Conservation (phyloP, 2,329 filamentous ascomycete species). For the Pleochaeta shiraiana region DNA sequence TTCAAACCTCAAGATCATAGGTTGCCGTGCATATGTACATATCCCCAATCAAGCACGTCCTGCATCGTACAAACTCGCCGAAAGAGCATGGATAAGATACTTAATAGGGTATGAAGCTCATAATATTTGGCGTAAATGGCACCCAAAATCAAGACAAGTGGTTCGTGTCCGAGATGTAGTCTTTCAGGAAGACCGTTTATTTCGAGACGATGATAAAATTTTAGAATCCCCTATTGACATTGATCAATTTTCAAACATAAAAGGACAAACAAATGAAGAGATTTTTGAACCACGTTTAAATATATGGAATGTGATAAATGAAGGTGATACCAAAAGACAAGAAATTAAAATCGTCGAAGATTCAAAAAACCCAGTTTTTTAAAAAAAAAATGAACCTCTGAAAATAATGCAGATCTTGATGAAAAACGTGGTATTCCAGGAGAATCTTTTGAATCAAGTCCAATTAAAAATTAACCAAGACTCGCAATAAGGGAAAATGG, state of each 20-base stretch:
- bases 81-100: background rate
- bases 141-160: background rate
- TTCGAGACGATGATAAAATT: background rate
- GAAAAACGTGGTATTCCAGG: background rate
- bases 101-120: background rate
- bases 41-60: background rate
- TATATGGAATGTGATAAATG: background rate
- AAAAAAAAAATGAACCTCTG: background rate
- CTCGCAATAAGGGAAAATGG: background rate
- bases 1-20: background rate
- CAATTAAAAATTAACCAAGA: background rate
- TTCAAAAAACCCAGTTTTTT: too few relatives aligned
- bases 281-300: background rate
- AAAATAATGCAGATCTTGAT: background rate
- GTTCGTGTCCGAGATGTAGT: background rate
- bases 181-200: background rate
- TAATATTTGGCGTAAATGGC: background rate
- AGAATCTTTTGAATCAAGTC: background rate
- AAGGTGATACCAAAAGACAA: too few relatives aligned
- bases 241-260: background rate
- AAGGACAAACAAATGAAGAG: background rate
- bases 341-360: too few relatives aligned
- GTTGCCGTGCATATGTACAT: conserved; percentile 1
- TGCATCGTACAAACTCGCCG: background rate
- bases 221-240: background rate